Evolutionary conservation across 768 basidiomycete genomes (phyloP), one percentile per base, ranked within the genome.

Genomic region (Mycena vitilis): DNA sequence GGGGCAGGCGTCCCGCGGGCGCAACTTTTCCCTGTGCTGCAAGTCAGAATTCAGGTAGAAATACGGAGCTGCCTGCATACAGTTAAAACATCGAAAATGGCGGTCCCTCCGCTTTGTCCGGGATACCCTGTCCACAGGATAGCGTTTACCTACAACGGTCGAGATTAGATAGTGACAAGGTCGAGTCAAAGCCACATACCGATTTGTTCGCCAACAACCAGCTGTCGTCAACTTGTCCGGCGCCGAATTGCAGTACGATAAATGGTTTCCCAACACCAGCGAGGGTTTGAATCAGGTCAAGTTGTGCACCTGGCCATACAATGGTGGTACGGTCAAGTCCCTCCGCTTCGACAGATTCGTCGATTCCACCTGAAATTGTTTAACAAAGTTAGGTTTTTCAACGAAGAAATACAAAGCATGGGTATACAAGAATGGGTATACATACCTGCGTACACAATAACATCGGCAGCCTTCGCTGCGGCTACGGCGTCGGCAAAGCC

Each of bases 61-160:
- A 30, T 30, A 5, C 30, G 30, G 30, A 30, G 30, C 30, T 30
- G 30, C 30, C 30, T 30, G 30, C 30, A 5, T 30, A 30, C 30
- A 3, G 73, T 81, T 9, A 89, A 62, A 63, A 87, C 85, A 65
- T 89, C 86, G 51, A 84, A 84, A 38, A 89, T 65, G 5, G 87
- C 87, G 6, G 83, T 79, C 44, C 87, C 88, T 5, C 86, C 88
- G 65, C 83, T 84, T 68, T 88, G 86, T 5, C 86, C 85, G 4
- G 86, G 87, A 73, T 88, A 89, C 5, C 88, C 88, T 9, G 78
- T 86, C 88, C 88, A 89, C 15, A 88, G 38, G 53, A 88, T 78
- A 0, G 85, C 84, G 67, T 86, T 86, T 40, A 89, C 83, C 86
- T 87, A 20, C 23, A 20, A 8, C 10, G 40, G 40, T 11, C 15